Base-by-base conservation (phyloP, 78 protist genomes). In the Pigoraptor vietnamica region DNA sequence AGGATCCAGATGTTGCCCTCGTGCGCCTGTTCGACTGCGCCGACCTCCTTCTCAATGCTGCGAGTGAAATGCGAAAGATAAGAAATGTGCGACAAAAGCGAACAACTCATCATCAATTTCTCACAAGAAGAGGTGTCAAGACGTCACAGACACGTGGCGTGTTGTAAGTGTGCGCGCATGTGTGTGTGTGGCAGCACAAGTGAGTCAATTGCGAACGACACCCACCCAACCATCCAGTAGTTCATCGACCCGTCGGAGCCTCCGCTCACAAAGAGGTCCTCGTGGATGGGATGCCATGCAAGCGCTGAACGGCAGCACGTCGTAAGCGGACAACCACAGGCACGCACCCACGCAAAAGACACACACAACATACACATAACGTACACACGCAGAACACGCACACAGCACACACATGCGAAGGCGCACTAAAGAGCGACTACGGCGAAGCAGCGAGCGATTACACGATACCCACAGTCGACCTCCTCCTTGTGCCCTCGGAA, bases 261-360 rank as follows among this genome's bases (percentile, higher is more conserved):
- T 67, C 98, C 99, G 36, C 95, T 82, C 32, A 90, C 98, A 37
- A 97, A 90, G 24, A 98, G 86, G 19, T 92, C 93, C 37, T 95
- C 97, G 91, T 96, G 96, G 37, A 93, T 24, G 21, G 99, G 99
- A 86, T 97, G 98, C 96, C 97, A 92, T 2, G 95, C 90, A 14
- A 97, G 91, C 35, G 96, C 89, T 19, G 81, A 14, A 48, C 67
- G 14, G 67, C 6, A 48, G 67, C 67, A 48, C 6, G 67, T 21
- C 67, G 14, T 14, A 48, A 48, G 14, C 67, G 14, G 67, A 14
- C 29, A 48, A 14, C 14, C 67, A 14, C 6, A 48, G 67, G 67
- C 67, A 48, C n/a, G n/a, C n/a, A n/a, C n/a, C n/a, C n/a, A n/a
- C n/a, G n/a, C n/a, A n/a, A n/a, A n/a, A 48, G 67, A 48, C 14